Percentiles rank a stretch among this genome's conserved stretches.
Evolutionary conservation across 202 grass and related monocot genomes (phyloP).

Genomic region (Cymbopogon flexuosus): DNA sequence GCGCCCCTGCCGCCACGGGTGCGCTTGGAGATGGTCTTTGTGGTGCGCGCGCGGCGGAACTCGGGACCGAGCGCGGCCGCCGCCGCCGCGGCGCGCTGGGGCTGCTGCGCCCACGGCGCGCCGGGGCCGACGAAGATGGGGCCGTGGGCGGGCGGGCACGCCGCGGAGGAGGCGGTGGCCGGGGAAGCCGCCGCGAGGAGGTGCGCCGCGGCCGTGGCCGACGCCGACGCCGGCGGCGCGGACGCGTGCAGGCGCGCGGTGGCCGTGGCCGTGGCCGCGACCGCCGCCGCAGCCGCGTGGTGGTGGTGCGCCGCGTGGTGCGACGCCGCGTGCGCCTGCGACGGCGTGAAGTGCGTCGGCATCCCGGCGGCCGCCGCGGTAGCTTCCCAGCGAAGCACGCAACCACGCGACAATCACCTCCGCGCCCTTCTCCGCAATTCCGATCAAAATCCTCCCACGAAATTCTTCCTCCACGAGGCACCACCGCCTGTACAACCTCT

Average conservation of each 20-base stretch:
- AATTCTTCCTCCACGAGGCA: background rate
- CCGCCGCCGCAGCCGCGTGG: conserved; percentile 19
- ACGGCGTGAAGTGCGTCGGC: conserved; percentile 75
- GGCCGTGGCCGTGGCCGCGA: conserved; percentile 28
- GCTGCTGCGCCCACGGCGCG: conserved; percentile 39
- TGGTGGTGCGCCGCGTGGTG: conserved; percentile 28
- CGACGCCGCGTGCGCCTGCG: conserved; percentile 46
- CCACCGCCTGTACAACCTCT: background rate
- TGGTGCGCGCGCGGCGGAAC: conserved; percentile 68
- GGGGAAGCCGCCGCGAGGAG: conserved; percentile 30
- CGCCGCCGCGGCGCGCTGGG: conserved; percentile 3
- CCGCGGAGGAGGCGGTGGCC: conserved; percentile 28
- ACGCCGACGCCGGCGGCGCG: conserved; percentile 31
- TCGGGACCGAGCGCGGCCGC: conserved; percentile 55
- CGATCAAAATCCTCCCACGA: conserved; percentile 22
- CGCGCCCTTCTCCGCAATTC: background rate
- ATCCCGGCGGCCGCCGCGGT: conserved; percentile 17
- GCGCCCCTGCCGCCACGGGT: conserved; percentile 28
- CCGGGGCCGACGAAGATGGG: conserved; percentile 43
- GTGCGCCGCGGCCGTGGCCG: conserved; percentile 27
- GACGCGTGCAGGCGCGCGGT: conserved; percentile 29
- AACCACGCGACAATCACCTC: conserved; percentile 11
- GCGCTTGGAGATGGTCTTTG: conserved; percentile 78
- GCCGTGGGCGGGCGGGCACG: conserved; percentile 40
- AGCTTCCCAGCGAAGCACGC: background rate